phyloP scores from a whole-genome alignment of 345 rosid genomes.

The Salix arbutifolia region DNA sequence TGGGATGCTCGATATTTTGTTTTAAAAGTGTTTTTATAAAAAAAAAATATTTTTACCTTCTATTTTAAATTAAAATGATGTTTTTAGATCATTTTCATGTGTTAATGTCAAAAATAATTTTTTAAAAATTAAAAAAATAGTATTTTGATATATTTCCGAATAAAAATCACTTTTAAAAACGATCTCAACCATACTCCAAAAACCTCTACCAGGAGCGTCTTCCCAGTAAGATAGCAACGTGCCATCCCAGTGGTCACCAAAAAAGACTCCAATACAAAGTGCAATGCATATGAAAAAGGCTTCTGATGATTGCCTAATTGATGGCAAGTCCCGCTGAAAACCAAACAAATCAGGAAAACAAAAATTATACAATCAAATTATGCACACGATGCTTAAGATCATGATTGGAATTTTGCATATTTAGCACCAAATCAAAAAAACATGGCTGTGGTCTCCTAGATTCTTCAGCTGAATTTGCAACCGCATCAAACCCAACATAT shows the following conservation, averaged over 20 bases:
- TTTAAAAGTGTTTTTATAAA: too few relatives aligned
- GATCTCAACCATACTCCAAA: constrained; percentile 14
- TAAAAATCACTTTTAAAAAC: too few relatives aligned
- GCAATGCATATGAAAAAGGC: constrained; percentile 72
- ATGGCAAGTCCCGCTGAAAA: constrained; percentile 80
- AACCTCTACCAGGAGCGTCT: constrained; percentile 92
- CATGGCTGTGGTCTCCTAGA: constrained; percentile 82
- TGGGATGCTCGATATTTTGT: too few relatives aligned
- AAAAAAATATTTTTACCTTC: too few relatives aligned
- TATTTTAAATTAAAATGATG: too few relatives aligned
- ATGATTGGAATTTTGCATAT: neutral
- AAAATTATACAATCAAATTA: constrained; percentile 3
- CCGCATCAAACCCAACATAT: constrained; percentile 97
- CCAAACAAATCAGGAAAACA: constrained; percentile 11
- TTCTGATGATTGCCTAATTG: constrained; percentile 69
- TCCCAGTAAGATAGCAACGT: constrained; percentile 71
- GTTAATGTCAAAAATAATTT: too few relatives aligned
- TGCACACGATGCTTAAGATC: neutral
- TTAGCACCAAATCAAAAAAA: constrained; percentile 4
- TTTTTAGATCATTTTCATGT: too few relatives aligned
- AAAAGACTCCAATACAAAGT: constrained; percentile 76
- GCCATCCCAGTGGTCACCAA: constrained; percentile 97
- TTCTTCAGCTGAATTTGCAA: constrained; percentile 96
- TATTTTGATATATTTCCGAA: too few relatives aligned
- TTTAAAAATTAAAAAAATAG: too few relatives aligned